phyloP scores from a whole-genome alignment of 1,139 yeast genomes.

The Meyerozyma smithsonii region DNA sequence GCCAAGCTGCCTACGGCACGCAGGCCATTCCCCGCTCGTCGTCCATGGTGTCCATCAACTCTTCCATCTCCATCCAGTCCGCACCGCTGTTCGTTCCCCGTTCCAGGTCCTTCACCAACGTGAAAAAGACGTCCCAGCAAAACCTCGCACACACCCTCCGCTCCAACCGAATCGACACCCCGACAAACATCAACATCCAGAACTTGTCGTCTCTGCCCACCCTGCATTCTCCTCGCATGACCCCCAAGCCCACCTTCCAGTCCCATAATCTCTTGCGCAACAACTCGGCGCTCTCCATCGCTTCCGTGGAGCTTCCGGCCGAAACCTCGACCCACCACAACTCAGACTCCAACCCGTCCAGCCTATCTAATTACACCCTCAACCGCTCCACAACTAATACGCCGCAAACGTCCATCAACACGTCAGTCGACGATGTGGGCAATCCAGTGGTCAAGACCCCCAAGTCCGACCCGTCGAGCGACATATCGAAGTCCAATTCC shows the following conservation, averaged over 20 bases:
- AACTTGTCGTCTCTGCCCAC: conserved; percentile 4
- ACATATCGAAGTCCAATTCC: neutral
- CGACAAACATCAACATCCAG: conserved; percentile 23
- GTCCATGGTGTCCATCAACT: neutral
- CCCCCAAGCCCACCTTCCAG: conserved; percentile 5
- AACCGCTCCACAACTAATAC: conserved; percentile 30
- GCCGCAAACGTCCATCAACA: conserved; percentile 33
- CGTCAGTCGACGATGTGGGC: conserved; percentile 6
- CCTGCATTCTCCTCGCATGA: neutral
- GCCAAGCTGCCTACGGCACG: too few species aligned
- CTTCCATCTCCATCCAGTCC: neutral
- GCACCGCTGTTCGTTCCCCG: conserved; percentile 2
- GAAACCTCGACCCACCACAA: neutral
- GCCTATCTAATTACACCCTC: conserved; percentile 23
- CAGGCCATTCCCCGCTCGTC: conserved; percentile 2
- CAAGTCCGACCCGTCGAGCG: conserved; percentile 1
- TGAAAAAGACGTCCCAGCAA: conserved; percentile 15
- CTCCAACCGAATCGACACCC: conserved; percentile 24
- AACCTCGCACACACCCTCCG: conserved; percentile 26
- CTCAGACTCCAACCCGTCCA: conserved; percentile 12
- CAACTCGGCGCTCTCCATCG: conserved; percentile 17
- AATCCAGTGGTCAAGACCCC: conserved; percentile 1
- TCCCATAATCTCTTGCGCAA: conserved; percentile 9
- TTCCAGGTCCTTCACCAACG: conserved; percentile 13
- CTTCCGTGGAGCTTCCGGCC: conserved; percentile 13